Percentiles rank a stretch among this genome's conserved stretches.
phyloP scores from a whole-genome alignment of 208 protist genomes.

The Leishmania guyanensis region DNA sequence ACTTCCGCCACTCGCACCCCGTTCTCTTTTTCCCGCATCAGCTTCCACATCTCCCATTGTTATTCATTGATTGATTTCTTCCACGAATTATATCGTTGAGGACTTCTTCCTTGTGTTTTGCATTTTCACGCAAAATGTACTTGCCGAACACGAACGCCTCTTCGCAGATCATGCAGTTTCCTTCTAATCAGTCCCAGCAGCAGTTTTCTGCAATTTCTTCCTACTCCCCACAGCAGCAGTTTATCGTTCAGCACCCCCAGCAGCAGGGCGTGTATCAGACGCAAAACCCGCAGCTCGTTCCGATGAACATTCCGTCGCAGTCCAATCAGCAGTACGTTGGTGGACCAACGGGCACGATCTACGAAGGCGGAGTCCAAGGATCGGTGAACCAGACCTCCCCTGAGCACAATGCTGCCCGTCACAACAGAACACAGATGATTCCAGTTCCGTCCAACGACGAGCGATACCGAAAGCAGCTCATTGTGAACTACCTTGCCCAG shows the following conservation, averaged over 20 bases:
- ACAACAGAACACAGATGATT: constrained; percentile 41
- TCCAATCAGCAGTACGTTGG: constrained; percentile 42
- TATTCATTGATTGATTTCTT: constrained; percentile 4
- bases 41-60: background rate
- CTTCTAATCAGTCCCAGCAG: constrained; percentile 34
- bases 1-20: background rate
- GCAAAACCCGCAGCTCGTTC: constrained; percentile 38
- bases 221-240: constrained; percentile 34
- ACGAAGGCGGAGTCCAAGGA: constrained; percentile 27
- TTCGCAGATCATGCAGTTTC: constrained; percentile 38
- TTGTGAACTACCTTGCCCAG: constrained; percentile 82
- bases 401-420: constrained; percentile 16
- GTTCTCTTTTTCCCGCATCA: background rate
- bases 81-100: background rate
- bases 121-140: constrained; percentile 26
- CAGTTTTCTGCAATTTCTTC: constrained; percentile 41
- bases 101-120: background rate
- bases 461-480: constrained; percentile 73
- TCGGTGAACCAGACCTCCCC: constrained; percentile 32
- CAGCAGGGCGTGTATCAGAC: constrained; percentile 39
- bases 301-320: constrained; percentile 44
- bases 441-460: constrained; percentile 56
- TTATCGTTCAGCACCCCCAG: constrained; percentile 40
- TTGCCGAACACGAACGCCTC: constrained; percentile 26
- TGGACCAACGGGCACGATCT: constrained; percentile 16